Base-by-base conservation (phyloP, 345 rosid genomes). In the Aquilaria yunnanensis region DNA sequence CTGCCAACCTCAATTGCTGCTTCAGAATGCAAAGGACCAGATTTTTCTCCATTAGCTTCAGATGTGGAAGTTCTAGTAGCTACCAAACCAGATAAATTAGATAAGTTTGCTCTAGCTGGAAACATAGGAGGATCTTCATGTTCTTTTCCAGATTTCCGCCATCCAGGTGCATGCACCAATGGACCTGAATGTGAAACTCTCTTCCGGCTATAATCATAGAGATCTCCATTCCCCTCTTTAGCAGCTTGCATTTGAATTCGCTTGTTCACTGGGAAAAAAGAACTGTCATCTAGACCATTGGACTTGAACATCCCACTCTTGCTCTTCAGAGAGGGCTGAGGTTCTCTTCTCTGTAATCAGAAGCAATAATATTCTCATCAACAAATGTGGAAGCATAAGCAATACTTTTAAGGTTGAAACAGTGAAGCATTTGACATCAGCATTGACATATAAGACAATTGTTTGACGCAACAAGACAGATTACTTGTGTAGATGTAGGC, bases 171-270 rank as follows among this genome's bases (percentile, higher is more conserved):
- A 9, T 63, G 79, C 57, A 73, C 76, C 65, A 84, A 59, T 11
- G 94, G 89, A 49, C 88, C 94, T 6, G 94, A 82, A 70, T 74
- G 79, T 6, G 88, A 80, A 51, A 74, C 79, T 66, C 79, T 74
- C 71, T 50, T 67, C 6, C 64, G 67, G 12, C 69, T 74, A 57
- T 73, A 66, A 23, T 73, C 82, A 45, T 13, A 9, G 48, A 67
- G 60, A 54, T 78, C 83, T 78, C 64, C 70, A 56, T 69, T 80
- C 46, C 59, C 67, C 51, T 81, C 83, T 59, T 68, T 84, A 10
- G 58, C 51, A 41, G 51, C 70, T 56, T 74, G 77, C 33, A 64
- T 14, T 49, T 72, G 78, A 64, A 78, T 77, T 16, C 75, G 59
- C 16, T 67, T 77, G 32, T 80, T 70, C 60, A 71, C 57, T 68